phyloP scores from a whole-genome alignment of 2,329 filamentous ascomycete species.

The Lecanosticta acicola region DNA sequence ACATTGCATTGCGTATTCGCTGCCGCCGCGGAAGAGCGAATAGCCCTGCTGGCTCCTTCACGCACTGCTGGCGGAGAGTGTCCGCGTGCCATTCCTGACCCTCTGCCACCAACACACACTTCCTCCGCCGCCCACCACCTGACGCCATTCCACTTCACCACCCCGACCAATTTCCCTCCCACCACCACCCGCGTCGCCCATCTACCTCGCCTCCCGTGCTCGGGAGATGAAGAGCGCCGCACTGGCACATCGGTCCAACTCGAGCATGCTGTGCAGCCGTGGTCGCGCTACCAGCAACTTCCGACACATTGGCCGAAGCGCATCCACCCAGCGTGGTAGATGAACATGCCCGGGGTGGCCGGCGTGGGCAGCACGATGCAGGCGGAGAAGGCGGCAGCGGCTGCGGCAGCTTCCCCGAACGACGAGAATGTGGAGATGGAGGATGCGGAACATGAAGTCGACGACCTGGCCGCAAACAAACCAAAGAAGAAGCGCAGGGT shows the following conservation, averaged over 20 bases:
- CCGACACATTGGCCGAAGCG: constrained; percentile 5
- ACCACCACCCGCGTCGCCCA: background rate
- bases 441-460: constrained; percentile 25
- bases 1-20: too few species aligned
- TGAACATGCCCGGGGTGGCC: constrained; percentile 7
- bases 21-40: too few species aligned
- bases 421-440: constrained; percentile 17
- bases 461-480: constrained; percentile 21
- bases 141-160: constrained; percentile 1
- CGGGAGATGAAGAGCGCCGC: constrained; percentile 17
- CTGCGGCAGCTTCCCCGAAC: background rate
- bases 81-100: background rate
- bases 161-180: constrained; percentile 3
- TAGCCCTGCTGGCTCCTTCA: too few species aligned
- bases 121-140: background rate
- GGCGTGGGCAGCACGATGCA: constrained; percentile 8
- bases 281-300: constrained; percentile 12
- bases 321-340: background rate
- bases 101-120: background rate
- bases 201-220: background rate
- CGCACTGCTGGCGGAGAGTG: background rate
- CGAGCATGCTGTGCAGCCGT: constrained; percentile 19
- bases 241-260: constrained; percentile 1
- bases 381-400: background rate
- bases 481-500: constrained; percentile 32